phyloP scores from a whole-genome alignment of 108 stramenopile genomes.

The Chaetoceros muelleri region DNA sequence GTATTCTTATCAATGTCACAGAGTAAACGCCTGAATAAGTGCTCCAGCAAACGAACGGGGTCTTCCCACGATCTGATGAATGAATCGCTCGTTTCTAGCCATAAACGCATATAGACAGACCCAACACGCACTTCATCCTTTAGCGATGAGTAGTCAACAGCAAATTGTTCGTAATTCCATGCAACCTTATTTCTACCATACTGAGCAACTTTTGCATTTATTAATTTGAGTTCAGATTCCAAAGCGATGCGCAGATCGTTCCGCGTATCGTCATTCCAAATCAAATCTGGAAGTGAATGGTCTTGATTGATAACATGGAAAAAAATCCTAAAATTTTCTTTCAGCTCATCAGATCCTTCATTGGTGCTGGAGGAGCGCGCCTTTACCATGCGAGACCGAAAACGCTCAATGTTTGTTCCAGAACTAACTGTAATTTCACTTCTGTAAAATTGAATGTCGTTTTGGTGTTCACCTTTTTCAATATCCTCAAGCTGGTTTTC shows the following conservation, averaged over 20 bases:
- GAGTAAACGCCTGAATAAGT: conserved; percentile 60
- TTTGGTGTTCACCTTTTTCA: conserved; percentile 30
- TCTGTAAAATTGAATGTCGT: background rate
- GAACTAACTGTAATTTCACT: conserved; percentile 5
- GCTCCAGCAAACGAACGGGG: conserved; percentile 55
- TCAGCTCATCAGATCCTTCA: background rate
- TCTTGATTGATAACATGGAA: conserved; percentile 66
- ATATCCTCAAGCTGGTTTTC: conserved; percentile 60
- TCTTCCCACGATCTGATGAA: conserved; percentile 65
- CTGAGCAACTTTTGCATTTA: conserved; percentile 43
- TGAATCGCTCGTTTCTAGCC: conserved; percentile 62
- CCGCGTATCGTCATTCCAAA: conserved; percentile 75
- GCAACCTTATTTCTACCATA: conserved; percentile 43
- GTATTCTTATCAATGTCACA: conserved; percentile 58
- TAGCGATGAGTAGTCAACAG: conserved; percentile 65
- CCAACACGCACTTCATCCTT: conserved; percentile 55
- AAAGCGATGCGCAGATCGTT: conserved; percentile 62
- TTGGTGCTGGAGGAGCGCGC: conserved; percentile 13
- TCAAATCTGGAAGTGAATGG: conserved; percentile 62
- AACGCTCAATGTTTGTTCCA: conserved; percentile 42
- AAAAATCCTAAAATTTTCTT: conserved; percentile 38
- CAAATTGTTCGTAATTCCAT: conserved; percentile 78
- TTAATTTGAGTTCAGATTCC: conserved; percentile 50
- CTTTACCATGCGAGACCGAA: conserved; percentile 33
- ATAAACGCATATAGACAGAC: conserved; percentile 62